phyloP scores from a whole-genome alignment of 352 stramenopile species.

The Phytophthora citrophthora region DNA sequence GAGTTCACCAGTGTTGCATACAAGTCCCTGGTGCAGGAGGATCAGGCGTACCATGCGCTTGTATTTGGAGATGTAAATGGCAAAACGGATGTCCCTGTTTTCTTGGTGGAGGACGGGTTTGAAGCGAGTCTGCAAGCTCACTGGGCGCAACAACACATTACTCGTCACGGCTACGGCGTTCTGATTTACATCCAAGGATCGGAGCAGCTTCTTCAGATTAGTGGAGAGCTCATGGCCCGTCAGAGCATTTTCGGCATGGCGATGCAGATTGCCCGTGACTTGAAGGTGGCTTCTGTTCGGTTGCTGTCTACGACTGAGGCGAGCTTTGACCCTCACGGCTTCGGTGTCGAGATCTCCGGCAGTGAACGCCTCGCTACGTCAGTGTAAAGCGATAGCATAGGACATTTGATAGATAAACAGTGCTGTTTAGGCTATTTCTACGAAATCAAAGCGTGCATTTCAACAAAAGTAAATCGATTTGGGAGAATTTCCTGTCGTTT shows the following conservation, averaged over 20 bases:
- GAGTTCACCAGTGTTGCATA: slow-evolving; percentile 71
- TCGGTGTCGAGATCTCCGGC: slow-evolving; percentile 56
- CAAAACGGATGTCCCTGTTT: slow-evolving; percentile 52
- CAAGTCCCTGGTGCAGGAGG: slow-evolving; percentile 62
- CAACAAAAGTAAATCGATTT: neutral
- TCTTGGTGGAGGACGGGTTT: slow-evolving; percentile 70
- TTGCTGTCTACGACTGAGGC: slow-evolving; percentile 51
- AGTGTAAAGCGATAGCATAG: slow-evolving; percentile 23
- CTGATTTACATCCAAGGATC: slow-evolving; percentile 72
- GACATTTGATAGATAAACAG: slow-evolving; percentile 22
- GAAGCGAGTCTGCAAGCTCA: slow-evolving; percentile 60
- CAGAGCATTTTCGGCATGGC: slow-evolving; percentile 87
- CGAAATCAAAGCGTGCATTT: slow-evolving; percentile 6
- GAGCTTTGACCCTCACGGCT: slow-evolving; percentile 70
- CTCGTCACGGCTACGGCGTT: slow-evolving; percentile 44
- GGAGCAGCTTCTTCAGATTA: slow-evolving; percentile 72
- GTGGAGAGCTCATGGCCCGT: slow-evolving; percentile 81
- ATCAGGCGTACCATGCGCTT: slow-evolving; percentile 65
- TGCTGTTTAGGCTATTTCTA: slow-evolving; percentile 11
- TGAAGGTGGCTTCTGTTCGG: slow-evolving; percentile 60
- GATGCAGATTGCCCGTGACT: slow-evolving; percentile 72
- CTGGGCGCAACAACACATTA: slow-evolving; percentile 74
- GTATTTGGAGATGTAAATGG: slow-evolving; percentile 50
- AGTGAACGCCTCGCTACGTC: slow-evolving; percentile 37
- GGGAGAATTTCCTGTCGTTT: neutral